Conservation (phyloP, 1,284 basidiomycete genomes). For the Ceratorhiza oryzae-sativae region DNA sequence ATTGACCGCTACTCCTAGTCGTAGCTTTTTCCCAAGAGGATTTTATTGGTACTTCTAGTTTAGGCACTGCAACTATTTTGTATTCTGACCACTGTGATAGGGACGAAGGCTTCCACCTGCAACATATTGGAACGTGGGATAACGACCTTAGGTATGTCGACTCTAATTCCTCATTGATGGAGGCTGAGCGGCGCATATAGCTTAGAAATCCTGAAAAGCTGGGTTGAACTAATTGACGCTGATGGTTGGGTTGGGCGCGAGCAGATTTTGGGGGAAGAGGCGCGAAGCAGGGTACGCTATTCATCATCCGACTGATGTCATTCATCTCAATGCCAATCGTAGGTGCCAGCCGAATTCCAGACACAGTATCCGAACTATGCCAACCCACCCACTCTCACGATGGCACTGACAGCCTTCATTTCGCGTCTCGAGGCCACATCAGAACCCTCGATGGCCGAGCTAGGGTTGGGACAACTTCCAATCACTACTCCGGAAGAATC, state of each 20-base stretch:
- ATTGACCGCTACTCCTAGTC: slow-evolving; percentile 91
- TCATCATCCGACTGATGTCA: neutral
- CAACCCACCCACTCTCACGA: slow-evolving; percentile 91
- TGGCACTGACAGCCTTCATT: slow-evolving; percentile 90
- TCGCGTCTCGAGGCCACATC: slow-evolving; percentile 65
- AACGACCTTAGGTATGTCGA: slow-evolving; percentile 77
- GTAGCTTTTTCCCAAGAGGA: slow-evolving; percentile 94
- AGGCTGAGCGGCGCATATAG: slow-evolving; percentile 51
- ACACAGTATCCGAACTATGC: slow-evolving; percentile 92
- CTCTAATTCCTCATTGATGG: neutral
- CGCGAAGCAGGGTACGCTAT: slow-evolving; percentile 77
- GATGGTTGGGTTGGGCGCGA: slow-evolving; percentile 95
- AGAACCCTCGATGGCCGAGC: slow-evolving; percentile 69
- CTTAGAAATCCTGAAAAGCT: slow-evolving; percentile 86
- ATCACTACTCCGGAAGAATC: slow-evolving; percentile 41
- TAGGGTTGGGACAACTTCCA: slow-evolving; percentile 53
- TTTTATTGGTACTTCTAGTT: slow-evolving; percentile 85
- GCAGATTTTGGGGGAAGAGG: slow-evolving; percentile 95
- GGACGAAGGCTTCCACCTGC: slow-evolving; percentile 96
- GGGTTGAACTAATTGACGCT: slow-evolving; percentile 89
- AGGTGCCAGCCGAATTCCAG: slow-evolving; percentile 88
- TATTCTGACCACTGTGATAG: too few relatives aligned
- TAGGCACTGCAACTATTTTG: too few relatives aligned
- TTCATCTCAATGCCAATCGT: slow-evolving; percentile 24
- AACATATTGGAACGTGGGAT: slow-evolving; percentile 91